phyloP scores from a whole-genome alignment of 2,329 filamentous ascomycete species.

The Scorias spongiosa region DNA sequence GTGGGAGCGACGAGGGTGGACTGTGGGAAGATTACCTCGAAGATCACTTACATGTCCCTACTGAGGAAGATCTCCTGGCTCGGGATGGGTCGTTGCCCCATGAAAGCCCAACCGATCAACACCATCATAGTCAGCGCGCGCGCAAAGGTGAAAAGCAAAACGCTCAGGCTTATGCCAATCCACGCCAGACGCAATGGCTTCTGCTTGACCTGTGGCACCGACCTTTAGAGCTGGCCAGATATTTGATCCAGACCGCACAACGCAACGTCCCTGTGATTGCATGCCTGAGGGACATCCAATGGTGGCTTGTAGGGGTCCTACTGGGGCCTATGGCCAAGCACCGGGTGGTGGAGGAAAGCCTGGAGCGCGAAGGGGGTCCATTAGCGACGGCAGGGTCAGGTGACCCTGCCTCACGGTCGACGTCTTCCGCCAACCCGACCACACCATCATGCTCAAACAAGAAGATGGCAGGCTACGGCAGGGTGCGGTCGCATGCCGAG shows the following conservation, averaged over 20 bases:
- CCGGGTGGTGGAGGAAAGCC: conserved; percentile 6
- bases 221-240: conserved; percentile 16
- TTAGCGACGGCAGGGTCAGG: background rate
- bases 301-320: conserved; percentile 19
- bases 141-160: background rate
- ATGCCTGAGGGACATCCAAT: conserved; percentile 18
- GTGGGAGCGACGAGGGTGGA: background rate
- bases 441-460: background rate
- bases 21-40: background rate
- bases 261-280: conserved; percentile 13
- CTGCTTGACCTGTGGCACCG: conserved; percentile 15
- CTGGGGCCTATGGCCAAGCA: conserved; percentile 22
- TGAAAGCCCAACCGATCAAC: background rate
- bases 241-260: conserved; percentile 14
- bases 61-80: background rate
- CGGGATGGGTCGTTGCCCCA: background rate
- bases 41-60: background rate
- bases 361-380: too few species aligned
- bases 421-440: background rate
- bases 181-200: conserved; percentile 9
- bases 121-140: background rate
- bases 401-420: background rate
- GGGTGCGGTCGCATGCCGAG: conserved; percentile 9
- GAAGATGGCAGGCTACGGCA: conserved; percentile 8
- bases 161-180: background rate